Conservation (phyloP, 176 grass and related monocot species). For the Cocos nucifera region DNA sequence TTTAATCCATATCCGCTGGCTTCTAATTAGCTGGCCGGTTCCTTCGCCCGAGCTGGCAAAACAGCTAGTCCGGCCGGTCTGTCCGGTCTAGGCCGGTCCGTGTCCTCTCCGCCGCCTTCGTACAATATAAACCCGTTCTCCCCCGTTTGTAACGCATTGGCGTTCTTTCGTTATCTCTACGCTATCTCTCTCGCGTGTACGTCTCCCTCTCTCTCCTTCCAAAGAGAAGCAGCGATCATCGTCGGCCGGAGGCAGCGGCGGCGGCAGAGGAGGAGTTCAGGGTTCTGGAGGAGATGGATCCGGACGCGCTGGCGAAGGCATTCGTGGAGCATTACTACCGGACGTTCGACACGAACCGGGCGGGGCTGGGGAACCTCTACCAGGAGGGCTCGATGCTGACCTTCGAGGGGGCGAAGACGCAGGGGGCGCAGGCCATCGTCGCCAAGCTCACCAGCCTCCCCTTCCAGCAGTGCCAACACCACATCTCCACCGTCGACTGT, state of each 20-base stretch:
- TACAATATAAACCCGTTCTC: too few relatives aligned
- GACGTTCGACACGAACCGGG: constrained; percentile 10
- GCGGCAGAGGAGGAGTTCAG: constrained; percentile 11
- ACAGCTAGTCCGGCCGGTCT: too few relatives aligned
- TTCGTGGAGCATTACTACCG: constrained; percentile 13
- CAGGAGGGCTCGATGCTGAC: constrained; percentile 13
- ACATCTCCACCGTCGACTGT: constrained; percentile 8
- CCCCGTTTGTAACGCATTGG: fast-evolving
- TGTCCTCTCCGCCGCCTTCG: too few relatives aligned
- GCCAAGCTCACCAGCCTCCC: constrained; percentile 10
- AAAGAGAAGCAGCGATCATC: too few relatives aligned
- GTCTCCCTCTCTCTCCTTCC: too few relatives aligned
- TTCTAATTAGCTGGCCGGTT: too few relatives aligned
- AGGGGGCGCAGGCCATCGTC: constrained; percentile 2
- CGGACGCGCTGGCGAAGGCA: constrained; percentile 8
- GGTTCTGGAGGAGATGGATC: constrained; percentile 6
- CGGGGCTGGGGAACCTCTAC: constrained; percentile 1
- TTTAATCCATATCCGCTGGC: too few relatives aligned
- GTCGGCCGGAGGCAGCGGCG: too few relatives aligned
- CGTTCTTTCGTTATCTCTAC: too few relatives aligned
- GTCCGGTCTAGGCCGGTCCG: too few relatives aligned
- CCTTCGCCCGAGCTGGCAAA: too few relatives aligned
- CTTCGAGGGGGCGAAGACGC: constrained; percentile 11
- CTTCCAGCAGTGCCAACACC: constrained; percentile 14
- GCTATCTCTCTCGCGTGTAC: too few relatives aligned